phyloP scores from a whole-genome alignment of 306 rosid species.

The Styphnolobium japonicum region DNA sequence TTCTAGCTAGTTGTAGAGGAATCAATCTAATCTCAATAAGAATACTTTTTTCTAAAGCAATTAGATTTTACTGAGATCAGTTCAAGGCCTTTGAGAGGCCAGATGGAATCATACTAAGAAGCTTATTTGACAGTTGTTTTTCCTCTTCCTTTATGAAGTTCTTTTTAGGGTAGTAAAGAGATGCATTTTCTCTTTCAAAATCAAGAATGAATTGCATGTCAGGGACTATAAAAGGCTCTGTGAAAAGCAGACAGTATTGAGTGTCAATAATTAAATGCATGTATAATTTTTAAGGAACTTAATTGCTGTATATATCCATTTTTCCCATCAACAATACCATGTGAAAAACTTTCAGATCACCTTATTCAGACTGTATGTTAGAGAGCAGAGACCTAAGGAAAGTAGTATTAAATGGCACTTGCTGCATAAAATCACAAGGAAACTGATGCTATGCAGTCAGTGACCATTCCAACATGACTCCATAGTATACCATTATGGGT shows the following conservation, averaged over 20 bases:
- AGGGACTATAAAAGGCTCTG: conserved; percentile 9
- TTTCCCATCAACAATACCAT: conserved; percentile 21
- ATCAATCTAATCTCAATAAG: neutral
- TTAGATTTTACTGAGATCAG: neutral
- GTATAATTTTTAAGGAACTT: neutral
- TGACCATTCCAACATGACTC: conserved; percentile 8
- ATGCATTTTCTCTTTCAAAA: neutral
- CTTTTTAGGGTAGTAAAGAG: neutral
- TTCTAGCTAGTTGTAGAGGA: neutral
- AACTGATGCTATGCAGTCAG: conserved; percentile 1
- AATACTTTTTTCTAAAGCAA: neutral
- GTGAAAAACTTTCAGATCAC: conserved; percentile 21
- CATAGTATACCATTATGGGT: conserved; percentile 11
- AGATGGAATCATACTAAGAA: neutral
- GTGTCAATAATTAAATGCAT: conserved; percentile 20
- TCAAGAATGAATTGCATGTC: conserved; percentile 22
- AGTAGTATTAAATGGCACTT: neutral
- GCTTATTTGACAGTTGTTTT: neutral
- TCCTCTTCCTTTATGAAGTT: neutral
- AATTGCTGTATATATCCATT: neutral
- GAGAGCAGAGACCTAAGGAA: neutral
- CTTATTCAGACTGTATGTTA: neutral
- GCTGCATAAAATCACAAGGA: conserved; percentile 30
- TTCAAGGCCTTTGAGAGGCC: neutral
- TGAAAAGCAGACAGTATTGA: conserved; percentile 14